Percentiles rank a stretch among this genome's conserved stretches.
These are phyloP conservation scores for Dothideomycetes sp. DNA, from an alignment of 2,329 filamentous ascomycete genomes.

Conservation along the genomic window DNA sequence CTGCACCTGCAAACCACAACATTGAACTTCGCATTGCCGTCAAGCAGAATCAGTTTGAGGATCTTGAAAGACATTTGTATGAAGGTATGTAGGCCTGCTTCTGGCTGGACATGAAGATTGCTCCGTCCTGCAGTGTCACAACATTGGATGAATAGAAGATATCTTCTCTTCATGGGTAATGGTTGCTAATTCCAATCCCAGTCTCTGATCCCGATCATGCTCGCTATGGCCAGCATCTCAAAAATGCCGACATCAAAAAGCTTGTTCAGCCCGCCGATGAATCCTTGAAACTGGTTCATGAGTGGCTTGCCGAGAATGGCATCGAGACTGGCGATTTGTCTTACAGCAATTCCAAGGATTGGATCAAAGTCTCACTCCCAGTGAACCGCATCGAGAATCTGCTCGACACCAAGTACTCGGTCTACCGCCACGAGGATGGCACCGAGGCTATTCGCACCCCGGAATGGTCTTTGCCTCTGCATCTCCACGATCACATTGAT, in stretches of 20 bases:
- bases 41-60: conserved; percentile 48
- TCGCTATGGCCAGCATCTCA: conserved; percentile 47
- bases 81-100: conserved; percentile 31
- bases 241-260: conserved; percentile 42
- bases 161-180: background rate
- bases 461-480: conserved; percentile 48
- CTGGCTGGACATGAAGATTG: background rate
- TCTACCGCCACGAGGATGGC: conserved; percentile 46
- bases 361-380: conserved; percentile 46
- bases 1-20: conserved; percentile 39
- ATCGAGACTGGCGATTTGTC: conserved; percentile 32
- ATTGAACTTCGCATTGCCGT: conserved; percentile 50
- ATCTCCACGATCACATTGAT: conserved; percentile 51
- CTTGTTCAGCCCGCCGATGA: conserved; percentile 46
- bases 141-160: no score
- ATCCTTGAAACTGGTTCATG: conserved; percentile 43
- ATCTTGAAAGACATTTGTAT: conserved; percentile 46
- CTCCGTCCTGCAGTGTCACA: background rate
- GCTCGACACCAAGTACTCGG: conserved; percentile 43
- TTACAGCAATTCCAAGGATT: conserved; percentile 49
- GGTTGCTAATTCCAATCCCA: conserved; percentile 17
- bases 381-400: conserved; percentile 44
- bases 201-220: conserved; percentile 45
- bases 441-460: conserved; percentile 43
- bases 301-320: conserved; percentile 48